Evolutionary conservation across 2,329 filamentous ascomycete genomes (phyloP).

Genomic region (Venturia asperata): DNA sequence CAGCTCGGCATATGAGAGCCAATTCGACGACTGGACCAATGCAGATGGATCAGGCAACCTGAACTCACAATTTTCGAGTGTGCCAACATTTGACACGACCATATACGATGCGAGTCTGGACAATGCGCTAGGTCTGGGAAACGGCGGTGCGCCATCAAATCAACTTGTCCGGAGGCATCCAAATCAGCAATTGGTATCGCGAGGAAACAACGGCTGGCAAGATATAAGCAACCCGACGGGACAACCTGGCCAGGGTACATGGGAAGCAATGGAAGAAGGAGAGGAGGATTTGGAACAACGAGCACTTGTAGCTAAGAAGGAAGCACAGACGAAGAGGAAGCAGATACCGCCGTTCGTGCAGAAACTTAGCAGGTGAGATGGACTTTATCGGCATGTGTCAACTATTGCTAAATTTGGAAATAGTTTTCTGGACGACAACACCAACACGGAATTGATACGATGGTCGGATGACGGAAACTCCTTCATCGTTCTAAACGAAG

Average conservation of each 20-base stretch:
- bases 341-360: slow-evolving; percentile 97
- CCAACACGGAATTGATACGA: slow-evolving; percentile 89
- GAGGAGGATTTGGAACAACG: slow-evolving; percentile 72
- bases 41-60: slow-evolving; percentile 8
- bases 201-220: slow-evolving; percentile 37
- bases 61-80: slow-evolving; percentile 6
- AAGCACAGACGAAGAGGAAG: slow-evolving; percentile 83
- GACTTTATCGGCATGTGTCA: slow-evolving; percentile 8
- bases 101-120: slow-evolving; percentile 6
- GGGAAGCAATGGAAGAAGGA: slow-evolving; percentile 52
- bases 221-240: slow-evolving; percentile 27
- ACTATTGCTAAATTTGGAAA: slow-evolving; percentile 24
- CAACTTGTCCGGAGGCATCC: slow-evolving; percentile 41
- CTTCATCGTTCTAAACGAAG: slow-evolving; percentile 93
- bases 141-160: slow-evolving; percentile 24
- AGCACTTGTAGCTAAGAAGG: slow-evolving; percentile 74
- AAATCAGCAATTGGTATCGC: slow-evolving; percentile 41
- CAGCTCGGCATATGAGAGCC: slow-evolving; percentile 2
- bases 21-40: slow-evolving; percentile 15
- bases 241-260: neutral
- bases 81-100: neutral
- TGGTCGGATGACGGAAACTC: slow-evolving; percentile 97
- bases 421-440: slow-evolving; percentile 88
- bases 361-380: slow-evolving; percentile 83
- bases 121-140: slow-evolving; percentile 16